Evolutionary conservation across 148 eudicot genomes (phyloP), one percentile per base, ranked within the genome.

Genomic region (Fagopyrum esculentum): DNA sequence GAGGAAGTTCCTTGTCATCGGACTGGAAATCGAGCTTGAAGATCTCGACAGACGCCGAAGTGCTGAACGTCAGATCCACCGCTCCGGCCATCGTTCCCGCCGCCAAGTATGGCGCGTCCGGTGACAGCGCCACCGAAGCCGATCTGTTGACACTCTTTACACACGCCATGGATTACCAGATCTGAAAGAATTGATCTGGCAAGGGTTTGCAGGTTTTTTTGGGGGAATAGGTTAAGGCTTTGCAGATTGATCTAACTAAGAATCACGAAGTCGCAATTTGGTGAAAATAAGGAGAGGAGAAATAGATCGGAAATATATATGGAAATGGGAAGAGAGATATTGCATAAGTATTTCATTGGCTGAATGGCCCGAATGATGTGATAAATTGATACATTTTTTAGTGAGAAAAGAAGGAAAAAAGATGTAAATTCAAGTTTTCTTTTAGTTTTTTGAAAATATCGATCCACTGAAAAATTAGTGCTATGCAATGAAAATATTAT

Each of bases 1-100:
- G 52, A 8, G 83, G 81, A 56, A 95, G 78, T 1, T 90, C 83
- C 11, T 78, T 85, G 79, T 85, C 97, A 76, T 89, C 96, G 0
- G 97, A 92, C 35, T 80, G 85, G 75, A 94, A 94, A 80, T 94
- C 96, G 16, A 94, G 85, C 80, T 90, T 82, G 80, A 86, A 92
- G 73, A 94, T 89, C 82, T 94, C 98, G 40, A 94, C 79, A 60
- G 73, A 82, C 10, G 98, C 96, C 4, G 96, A 87, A 3, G 98
- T 90, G 78, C 96, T 94, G 79, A 94, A 94, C 0, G 94, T 89
- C 64, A 89, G 83, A 84, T 94, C 97, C 59, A 94, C 98, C 15
- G 97, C 97, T 46, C 98, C 97, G 10, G 97, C 97, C 98, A 90
- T 90, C 60, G 97, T 94, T 22, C 93, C 97, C 35, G 98, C 90